Conservation (phyloP, 192 early-diverging fungal genomes). For the Podila minutissima region DNA sequence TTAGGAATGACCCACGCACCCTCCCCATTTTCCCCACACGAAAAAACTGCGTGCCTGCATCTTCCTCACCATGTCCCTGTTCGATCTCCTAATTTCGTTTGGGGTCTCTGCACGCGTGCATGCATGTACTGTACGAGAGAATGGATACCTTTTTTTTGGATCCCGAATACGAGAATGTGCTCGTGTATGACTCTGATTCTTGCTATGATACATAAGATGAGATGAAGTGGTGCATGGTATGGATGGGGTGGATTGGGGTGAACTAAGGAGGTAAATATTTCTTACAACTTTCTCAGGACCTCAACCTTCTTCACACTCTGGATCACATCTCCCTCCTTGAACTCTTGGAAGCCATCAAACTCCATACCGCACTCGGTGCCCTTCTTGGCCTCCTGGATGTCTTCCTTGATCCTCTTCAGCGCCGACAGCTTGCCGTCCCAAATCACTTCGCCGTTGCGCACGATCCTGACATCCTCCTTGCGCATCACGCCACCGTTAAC, state of each 20-base stretch:
- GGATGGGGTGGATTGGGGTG: no score
- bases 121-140: no score
- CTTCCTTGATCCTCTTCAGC: slow-evolving; percentile 91
- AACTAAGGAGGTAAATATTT: neutral
- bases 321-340: slow-evolving; percentile 86
- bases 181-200: neutral
- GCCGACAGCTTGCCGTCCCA: slow-evolving; percentile 82
- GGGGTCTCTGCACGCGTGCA: no score
- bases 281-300: slow-evolving; percentile 38
- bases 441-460: slow-evolving; percentile 73
- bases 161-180: neutral
- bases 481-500: slow-evolving; percentile 76
- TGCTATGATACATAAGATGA: neutral
- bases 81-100: no score
- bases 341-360: slow-evolving; percentile 84
- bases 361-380: slow-evolving; percentile 96
- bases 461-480: slow-evolving; percentile 68
- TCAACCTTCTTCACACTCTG: slow-evolving; percentile 67
- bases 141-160: no score
- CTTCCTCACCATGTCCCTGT: no score
- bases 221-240: neutral
- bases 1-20: no score
- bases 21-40: no score
- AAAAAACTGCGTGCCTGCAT: no score
- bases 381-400: slow-evolving; percentile 89